Evolutionary conservation across 805 yeast genomes (phyloP).

Genomic region (Priceomyces carsonii): DNA sequence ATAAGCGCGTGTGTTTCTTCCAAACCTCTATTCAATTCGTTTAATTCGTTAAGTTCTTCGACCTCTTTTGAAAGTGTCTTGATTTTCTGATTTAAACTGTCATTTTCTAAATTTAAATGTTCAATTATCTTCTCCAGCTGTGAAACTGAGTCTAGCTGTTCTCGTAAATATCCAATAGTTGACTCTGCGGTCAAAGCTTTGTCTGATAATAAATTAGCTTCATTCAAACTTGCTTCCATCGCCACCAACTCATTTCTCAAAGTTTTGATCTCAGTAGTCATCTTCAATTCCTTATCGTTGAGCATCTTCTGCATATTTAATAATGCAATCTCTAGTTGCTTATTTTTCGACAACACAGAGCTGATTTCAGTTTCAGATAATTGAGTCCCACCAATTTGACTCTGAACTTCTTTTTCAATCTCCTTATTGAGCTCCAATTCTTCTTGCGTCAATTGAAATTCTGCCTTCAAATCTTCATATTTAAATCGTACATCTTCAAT

Average conservation of each 20-base stretch:
- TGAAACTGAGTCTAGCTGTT: conserved; percentile 31
- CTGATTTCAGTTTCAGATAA: conserved; percentile 18
- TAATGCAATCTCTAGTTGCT: conserved; percentile 43
- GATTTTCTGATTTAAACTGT: conserved; percentile 33
- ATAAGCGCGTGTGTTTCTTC: conserved; percentile 46
- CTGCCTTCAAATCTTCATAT: conserved; percentile 29
- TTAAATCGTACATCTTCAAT: conserved; percentile 24
- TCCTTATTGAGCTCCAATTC: conserved; percentile 38
- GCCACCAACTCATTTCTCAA: conserved; percentile 11
- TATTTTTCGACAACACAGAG: conserved; percentile 30
- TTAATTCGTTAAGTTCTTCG: conserved; percentile 49
- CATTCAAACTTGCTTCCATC: conserved; percentile 15
- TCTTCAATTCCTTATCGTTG: conserved; percentile 6
- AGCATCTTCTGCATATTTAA: conserved; percentile 15
- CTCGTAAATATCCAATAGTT: conserved; percentile 26
- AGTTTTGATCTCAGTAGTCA: too few relatives aligned
- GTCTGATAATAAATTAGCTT: too few relatives aligned
- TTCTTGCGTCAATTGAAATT: conserved; percentile 33
- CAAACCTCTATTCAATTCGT: conserved; percentile 49
- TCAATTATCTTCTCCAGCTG: conserved; percentile 39
- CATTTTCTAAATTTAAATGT: conserved; percentile 35
- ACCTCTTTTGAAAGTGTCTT: conserved; percentile 35
- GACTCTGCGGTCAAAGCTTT: conserved; percentile 26
- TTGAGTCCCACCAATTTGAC: conserved; percentile 14
- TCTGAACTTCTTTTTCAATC: conserved; percentile 31